Conservation (phyloP, 805 yeast genomes). For the Saccharomyces jurei region DNA sequence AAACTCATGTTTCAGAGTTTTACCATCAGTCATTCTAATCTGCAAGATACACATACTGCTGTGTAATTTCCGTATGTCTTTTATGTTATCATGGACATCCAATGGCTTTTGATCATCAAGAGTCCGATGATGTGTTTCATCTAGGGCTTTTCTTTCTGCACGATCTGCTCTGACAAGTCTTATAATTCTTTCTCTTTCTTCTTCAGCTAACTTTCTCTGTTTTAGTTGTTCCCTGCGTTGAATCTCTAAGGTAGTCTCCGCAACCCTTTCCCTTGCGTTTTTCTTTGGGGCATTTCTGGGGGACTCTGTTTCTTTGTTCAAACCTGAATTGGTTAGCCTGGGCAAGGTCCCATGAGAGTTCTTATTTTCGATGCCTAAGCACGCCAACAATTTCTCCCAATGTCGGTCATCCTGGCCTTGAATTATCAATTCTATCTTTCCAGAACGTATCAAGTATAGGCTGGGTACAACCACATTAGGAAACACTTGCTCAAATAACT, state of each 20-base stretch:
- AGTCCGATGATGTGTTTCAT: not conserved
- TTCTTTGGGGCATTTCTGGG: conserved; percentile 2
- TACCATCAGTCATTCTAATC: conserved; percentile 64
- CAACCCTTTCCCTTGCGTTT: conserved; percentile 18
- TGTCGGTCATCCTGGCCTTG: conserved; percentile 24
- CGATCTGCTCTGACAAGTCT: conserved; percentile 32
- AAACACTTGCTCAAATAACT: conserved; percentile 47
- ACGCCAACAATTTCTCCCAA: conserved; percentile 7
- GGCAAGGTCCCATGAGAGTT: conserved; percentile 7
- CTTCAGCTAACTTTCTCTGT: conserved; percentile 30
- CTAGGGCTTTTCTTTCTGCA: conserved; percentile 10
- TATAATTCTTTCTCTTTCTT: conserved; percentile 50
- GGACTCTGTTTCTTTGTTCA: not conserved
- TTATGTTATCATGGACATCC: conserved; percentile 26
- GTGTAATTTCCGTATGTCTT: conserved; percentile 16
- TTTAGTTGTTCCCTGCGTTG: conserved; percentile 27
- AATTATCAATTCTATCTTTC: conserved; percentile 39
- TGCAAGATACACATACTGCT: conserved; percentile 37
- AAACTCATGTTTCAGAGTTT: conserved; percentile 46
- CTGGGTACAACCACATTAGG: conserved; percentile 47
- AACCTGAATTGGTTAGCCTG: not conserved
- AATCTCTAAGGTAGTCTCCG: conserved; percentile 19
- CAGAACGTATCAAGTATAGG: conserved; percentile 44
- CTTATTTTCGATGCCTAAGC: conserved; percentile 9
- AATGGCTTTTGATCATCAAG: not conserved